A percentile compares a stretch with the other conserved stretches of the same genome.
These are phyloP conservation scores for Fraxinus sp. DNA, from an alignment of 305 asterid species.

Conservation along the genomic window DNA sequence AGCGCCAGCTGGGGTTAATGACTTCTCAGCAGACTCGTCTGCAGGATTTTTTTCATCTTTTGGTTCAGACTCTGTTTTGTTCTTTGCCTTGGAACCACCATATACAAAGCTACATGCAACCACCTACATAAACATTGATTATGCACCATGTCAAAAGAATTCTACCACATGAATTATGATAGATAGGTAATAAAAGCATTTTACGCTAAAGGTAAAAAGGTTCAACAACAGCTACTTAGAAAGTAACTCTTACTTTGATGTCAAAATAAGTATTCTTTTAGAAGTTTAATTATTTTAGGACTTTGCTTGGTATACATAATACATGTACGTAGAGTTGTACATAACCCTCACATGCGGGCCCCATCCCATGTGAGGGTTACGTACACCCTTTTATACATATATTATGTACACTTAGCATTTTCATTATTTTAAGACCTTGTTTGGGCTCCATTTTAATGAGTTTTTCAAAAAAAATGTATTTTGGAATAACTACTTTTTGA, in stretches of 20 bases:
- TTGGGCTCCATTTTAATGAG: no score
- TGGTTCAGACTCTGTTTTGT: constrained; percentile 39
- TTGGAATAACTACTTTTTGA: no score
- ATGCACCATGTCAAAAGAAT: not conserved
- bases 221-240: not conserved
- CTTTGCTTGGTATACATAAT: no score
- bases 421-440: no score
- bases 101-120: constrained; percentile 51
- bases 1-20: constrained; percentile 35
- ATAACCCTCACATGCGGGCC: no score
- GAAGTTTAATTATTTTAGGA: not conserved
- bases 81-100: constrained; percentile 43
- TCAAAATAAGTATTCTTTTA: not conserved
- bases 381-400: no score
- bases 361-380: no score
- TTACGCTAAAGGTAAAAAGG: not conserved
- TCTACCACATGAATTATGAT: not conserved
- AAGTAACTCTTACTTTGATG: not conserved
- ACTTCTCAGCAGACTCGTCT: constrained; percentile 43
- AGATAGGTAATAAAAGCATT: not conserved
- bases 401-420: no score
- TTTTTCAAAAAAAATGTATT: no score
- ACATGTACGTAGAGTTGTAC: no score
- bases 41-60: constrained; percentile 35
- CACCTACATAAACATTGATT: constrained; percentile 31